phyloP scores from a whole-genome alignment of 2,329 filamentous ascomycete species.

The Aspergillus pseudotamarii region DNA sequence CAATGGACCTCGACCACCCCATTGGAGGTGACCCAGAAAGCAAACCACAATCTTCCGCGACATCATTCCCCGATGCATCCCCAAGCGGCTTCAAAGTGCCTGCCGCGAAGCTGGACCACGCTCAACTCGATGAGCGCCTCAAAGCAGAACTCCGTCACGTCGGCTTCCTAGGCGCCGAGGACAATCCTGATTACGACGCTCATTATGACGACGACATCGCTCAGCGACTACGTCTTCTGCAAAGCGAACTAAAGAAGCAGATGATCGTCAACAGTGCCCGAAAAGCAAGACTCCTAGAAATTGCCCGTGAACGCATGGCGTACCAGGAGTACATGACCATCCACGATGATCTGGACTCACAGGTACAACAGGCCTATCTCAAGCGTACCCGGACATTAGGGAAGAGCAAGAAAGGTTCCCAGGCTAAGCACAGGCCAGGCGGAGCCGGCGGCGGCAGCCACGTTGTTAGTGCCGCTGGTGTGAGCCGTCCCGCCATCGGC shows the following conservation, averaged over 20 bases:
- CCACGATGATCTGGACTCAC: slow-evolving; percentile 90
- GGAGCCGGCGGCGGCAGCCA: slow-evolving; percentile 74
- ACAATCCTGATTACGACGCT: slow-evolving; percentile 77
- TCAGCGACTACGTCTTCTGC: slow-evolving; percentile 81
- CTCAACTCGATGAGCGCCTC: slow-evolving; percentile 84
- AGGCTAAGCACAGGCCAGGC: slow-evolving; percentile 60
- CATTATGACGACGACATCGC: slow-evolving; percentile 95
- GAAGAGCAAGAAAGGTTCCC: slow-evolving; percentile 86
- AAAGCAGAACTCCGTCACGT: slow-evolving; percentile 90
- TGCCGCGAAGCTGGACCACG: slow-evolving; percentile 78
- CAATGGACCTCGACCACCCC: slow-evolving; percentile 52
- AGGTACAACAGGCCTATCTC: slow-evolving; percentile 92
- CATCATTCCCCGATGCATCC: slow-evolving; percentile 76
- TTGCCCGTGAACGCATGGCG: slow-evolving; percentile 90
- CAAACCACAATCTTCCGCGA: slow-evolving; percentile 65
- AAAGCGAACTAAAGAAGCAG: slow-evolving; percentile 78
- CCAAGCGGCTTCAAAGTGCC: slow-evolving; percentile 79
- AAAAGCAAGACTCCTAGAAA: slow-evolving; percentile 81
- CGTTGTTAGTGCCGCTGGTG: slow-evolving; percentile 39
- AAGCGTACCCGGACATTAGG: slow-evolving; percentile 94
- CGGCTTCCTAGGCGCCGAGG: slow-evolving; percentile 75
- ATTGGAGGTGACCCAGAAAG: slow-evolving; percentile 44
- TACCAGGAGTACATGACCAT: slow-evolving; percentile 97
- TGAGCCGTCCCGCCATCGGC: slow-evolving; percentile 69
- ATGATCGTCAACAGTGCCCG: slow-evolving; percentile 87